Percentiles rank a stretch among this genome's conserved stretches.
phyloP scores from a whole-genome alignment of 495 filamentous ascomycete genomes.

The Collariella sp. region DNA sequence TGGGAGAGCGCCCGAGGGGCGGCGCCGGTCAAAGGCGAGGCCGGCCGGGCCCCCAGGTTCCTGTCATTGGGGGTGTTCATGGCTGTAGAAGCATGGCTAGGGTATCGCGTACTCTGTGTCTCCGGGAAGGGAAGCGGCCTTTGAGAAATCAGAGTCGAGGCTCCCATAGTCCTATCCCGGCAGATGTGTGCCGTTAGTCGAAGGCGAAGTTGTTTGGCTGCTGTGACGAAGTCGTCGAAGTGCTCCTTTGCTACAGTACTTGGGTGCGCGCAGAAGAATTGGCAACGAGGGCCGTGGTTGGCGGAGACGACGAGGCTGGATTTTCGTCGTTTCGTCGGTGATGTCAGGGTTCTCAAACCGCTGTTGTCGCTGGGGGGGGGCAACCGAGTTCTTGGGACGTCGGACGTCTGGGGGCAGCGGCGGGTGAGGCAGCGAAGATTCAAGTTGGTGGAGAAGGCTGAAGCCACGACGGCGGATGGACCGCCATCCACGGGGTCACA shows the following conservation, averaged over 20 bases:
- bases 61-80: slow-evolving; percentile 12
- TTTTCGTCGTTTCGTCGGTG: too few relatives aligned
- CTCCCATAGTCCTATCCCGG: slow-evolving; percentile 4
- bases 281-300: too few relatives aligned
- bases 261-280: too few relatives aligned
- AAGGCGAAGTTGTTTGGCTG: not conserved
- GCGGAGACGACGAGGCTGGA: too few relatives aligned
- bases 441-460: slow-evolving; percentile 4
- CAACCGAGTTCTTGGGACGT: not conserved
- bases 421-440: not conserved
- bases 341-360: too few relatives aligned
- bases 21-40: slow-evolving; percentile 7
- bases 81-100: slow-evolving; percentile 16
- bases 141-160: slow-evolving; percentile 34
- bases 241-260: too few relatives aligned
- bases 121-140: slow-evolving; percentile 50
- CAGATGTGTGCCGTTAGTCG: not conserved
- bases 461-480: slow-evolving; percentile 8
- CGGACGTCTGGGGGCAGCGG: too few relatives aligned
- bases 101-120: slow-evolving; percentile 36
- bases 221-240: not conserved
- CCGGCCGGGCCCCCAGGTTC: slow-evolving; percentile 6
- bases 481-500: slow-evolving; percentile 1
- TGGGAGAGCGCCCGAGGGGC: not conserved
- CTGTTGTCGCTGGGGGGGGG: not conserved